Evolutionary conservation across 2,329 filamentous ascomycete genomes (phyloP).

Genomic region (Fusarium sublunatum): DNA sequence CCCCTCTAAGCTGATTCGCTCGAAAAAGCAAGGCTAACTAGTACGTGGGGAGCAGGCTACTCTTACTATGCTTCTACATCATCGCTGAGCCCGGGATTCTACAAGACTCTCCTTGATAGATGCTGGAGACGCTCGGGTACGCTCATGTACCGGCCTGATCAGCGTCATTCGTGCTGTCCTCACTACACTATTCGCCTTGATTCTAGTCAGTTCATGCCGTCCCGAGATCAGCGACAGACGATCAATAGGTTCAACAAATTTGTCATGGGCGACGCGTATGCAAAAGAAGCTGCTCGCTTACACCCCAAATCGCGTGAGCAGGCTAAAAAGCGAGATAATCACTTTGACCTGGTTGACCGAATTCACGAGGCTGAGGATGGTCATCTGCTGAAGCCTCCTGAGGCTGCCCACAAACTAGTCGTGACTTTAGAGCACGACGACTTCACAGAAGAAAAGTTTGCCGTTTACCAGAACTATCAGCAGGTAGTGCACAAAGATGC

Average conservation of each 20-base stretch:
- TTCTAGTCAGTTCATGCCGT: slow-evolving; percentile 70
- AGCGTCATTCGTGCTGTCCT: slow-evolving; percentile 85
- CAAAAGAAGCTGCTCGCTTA: slow-evolving; percentile 70
- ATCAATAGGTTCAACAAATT: slow-evolving; percentile 81
- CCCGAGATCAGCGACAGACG: slow-evolving; percentile 78
- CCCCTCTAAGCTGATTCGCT: slow-evolving; percentile 9
- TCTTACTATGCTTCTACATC: slow-evolving; percentile 76
- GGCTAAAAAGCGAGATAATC: slow-evolving; percentile 70
- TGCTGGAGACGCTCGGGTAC: slow-evolving; percentile 81
- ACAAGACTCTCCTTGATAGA: slow-evolving; percentile 77
- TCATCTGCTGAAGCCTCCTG: slow-evolving; percentile 66
- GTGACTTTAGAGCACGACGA: slow-evolving; percentile 76
- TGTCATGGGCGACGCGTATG: slow-evolving; percentile 75
- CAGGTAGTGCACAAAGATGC: slow-evolving; percentile 76
- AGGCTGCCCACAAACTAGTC: slow-evolving; percentile 74
- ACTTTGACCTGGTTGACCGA: slow-evolving; percentile 73
- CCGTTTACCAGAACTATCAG: slow-evolving; percentile 80
- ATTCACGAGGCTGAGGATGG: slow-evolving; percentile 75
- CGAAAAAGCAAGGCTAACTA: slow-evolving; percentile 37
- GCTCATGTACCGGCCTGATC: slow-evolving; percentile 82
- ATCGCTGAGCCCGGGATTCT: slow-evolving; percentile 72
- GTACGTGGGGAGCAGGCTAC: slow-evolving; percentile 64
- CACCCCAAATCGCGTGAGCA: slow-evolving; percentile 76
- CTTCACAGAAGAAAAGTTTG: slow-evolving; percentile 82
- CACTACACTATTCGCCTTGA: slow-evolving; percentile 87